These are phyloP conservation scores for Geotrichum australiense DNA, from an alignment of 1,139 yeast genomes.

Conservation along the genomic window DNA sequence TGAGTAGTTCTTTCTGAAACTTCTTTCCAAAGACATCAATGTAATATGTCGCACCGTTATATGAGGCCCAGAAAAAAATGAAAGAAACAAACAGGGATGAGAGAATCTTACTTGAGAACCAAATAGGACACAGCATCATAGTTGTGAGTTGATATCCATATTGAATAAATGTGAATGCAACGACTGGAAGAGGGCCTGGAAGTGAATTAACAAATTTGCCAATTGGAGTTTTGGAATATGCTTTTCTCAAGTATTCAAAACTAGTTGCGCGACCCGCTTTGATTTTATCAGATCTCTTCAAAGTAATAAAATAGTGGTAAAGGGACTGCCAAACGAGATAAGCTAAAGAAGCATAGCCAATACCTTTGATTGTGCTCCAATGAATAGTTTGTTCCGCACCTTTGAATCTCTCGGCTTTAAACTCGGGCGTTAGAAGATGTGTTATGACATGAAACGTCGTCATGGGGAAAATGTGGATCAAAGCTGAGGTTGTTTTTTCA, in stretches of 20 bases:
- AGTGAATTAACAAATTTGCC: constrained; percentile 78
- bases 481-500: constrained; percentile 88
- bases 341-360: constrained; percentile 72
- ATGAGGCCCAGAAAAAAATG: constrained; percentile 73
- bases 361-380: constrained; percentile 69
- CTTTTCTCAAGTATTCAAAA: constrained; percentile 71
- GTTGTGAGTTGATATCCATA: constrained; percentile 82
- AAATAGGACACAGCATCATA: constrained; percentile 82
- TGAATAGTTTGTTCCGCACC: constrained; percentile 63
- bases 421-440: constrained; percentile 62
- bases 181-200: constrained; percentile 77
- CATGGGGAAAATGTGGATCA: constrained; percentile 89
- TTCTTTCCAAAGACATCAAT: constrained; percentile 79
- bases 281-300: constrained; percentile 70
- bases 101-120: constrained; percentile 64
- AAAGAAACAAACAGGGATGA: constrained; percentile 62
- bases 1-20: constrained; percentile 72
- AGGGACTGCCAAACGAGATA: constrained; percentile 87
- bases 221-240: constrained; percentile 55
- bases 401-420: constrained; percentile 56
- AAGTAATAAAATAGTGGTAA: constrained; percentile 88
- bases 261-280: constrained; percentile 83
- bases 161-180: constrained; percentile 81
- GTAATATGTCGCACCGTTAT: constrained; percentile 93
- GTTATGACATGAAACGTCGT: constrained; percentile 80